Base-by-base conservation (phyloP, 768 basidiomycete species). In the Collybia sp. region DNA sequence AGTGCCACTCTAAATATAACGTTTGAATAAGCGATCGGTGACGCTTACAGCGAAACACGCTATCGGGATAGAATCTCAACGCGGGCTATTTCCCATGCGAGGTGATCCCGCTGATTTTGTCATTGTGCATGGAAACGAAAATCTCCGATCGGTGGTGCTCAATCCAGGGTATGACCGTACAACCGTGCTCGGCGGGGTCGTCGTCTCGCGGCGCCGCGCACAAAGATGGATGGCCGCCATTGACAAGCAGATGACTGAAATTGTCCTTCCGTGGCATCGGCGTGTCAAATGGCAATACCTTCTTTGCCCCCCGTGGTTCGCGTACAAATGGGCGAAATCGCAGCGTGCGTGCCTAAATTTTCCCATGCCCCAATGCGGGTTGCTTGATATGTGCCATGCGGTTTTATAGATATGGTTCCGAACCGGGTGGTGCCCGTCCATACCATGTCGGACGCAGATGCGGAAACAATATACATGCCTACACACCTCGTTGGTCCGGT, bases 71-170 rank as follows among this genome's bases (percentile, higher is more conserved):
- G 50, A 51, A 25, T 50, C 58, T 31, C 52, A 58, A 41, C 42
- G 40, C 45, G 58, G 61, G 44, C 64, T 81, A 3, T 55, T 64
- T 36, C 67, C 72, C n/a, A 49, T 47, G 35, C 34, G 58, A 36
- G 75, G 71, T 16, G 71, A 73, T 52, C 64, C 60, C 16, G 79
- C 82, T 6, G 76, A 83, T 60, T 80, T 83, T 43, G 75, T 83
- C 19, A 63, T 84, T 44, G 63, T 84, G 44, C 80, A 80, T 52
- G 73, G 70, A 33, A 68, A 69, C 44, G 53, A 58, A 30, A 58
- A 64, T 17, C 56, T 78, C 43, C 73, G 71, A 51, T 66, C 70
- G 46, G 74, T 70, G 9, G 73, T 76, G 15, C 68, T 81, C 30
- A 69, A 71, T 53, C 80, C 82, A 4, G 50, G 57, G 41, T 73